phyloP scores from a whole-genome alignment of 306 rosid species.

The Hippophae gyantsensis region DNA sequence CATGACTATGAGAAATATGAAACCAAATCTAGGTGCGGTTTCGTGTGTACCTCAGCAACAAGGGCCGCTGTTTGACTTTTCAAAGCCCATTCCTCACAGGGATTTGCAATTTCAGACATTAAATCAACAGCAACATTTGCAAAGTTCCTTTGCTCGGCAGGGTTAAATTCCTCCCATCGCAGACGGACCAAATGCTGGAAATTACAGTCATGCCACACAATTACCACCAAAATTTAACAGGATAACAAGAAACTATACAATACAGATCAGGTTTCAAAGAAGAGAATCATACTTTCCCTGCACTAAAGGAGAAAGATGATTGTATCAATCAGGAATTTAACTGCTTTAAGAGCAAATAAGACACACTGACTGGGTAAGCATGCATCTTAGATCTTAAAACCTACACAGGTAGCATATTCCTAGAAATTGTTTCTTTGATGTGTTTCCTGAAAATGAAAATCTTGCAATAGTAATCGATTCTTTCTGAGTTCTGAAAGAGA shows the following conservation, averaged over 20 bases:
- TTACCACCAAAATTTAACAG: not conserved
- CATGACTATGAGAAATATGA: not conserved
- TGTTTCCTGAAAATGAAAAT: no score
- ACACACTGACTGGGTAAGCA: not conserved
- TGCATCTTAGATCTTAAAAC: not conserved
- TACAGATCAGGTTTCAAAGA: not conserved
- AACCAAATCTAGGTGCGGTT: constrained; percentile 12
- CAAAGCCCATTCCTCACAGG: constrained; percentile 84
- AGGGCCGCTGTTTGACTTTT: constrained; percentile 95
- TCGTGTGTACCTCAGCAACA: constrained; percentile 67
- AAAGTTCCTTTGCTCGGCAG: constrained; percentile 54
- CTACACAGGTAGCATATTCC: not conserved
- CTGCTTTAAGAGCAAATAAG: not conserved
- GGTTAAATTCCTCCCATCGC: constrained; percentile 78
- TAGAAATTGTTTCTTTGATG: no score
- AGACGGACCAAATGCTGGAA: constrained; percentile 81
- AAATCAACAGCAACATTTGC: constrained; percentile 64
- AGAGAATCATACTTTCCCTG: not conserved
- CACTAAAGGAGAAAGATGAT: not conserved
- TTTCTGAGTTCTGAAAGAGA: not conserved
- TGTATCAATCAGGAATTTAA: not conserved
- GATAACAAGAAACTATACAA: not conserved
- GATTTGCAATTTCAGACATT: constrained; percentile 75
- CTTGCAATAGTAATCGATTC: no score
- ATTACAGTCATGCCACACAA: not conserved